Conservation (phyloP, 2,329 filamentous ascomycete genomes). For the Capronia epimyces region DNA sequence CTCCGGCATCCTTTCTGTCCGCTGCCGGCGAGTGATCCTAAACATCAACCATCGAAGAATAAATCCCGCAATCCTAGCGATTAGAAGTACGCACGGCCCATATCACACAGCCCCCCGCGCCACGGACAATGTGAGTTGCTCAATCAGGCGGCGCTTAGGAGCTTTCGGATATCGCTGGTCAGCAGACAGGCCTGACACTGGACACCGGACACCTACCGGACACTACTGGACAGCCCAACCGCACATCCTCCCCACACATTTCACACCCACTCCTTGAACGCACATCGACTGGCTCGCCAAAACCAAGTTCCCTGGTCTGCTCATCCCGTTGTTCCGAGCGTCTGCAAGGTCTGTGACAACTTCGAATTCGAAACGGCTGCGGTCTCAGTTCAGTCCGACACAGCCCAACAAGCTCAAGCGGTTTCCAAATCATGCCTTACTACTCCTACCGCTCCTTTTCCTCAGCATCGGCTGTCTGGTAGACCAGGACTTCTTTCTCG, state of each 20-base stretch:
- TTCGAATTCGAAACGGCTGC: constrained; percentile 16
- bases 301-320: background rate
- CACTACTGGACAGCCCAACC: too few relatives aligned
- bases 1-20: too few relatives aligned
- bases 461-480: background rate
- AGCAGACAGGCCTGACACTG: background rate
- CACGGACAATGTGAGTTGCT: background rate
- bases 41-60: background rate
- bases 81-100: background rate
- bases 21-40: too few relatives aligned
- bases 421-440: constrained; percentile 14
- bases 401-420: constrained; percentile 9
- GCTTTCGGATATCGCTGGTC: background rate
- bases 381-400: constrained; percentile 9
- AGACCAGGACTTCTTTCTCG: too few relatives aligned
- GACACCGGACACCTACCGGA: background rate
- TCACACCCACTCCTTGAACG: background rate
- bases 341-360: constrained; percentile 4
- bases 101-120: too few relatives aligned
- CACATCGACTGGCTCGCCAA: background rate
- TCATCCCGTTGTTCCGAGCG: background rate
- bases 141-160: background rate
- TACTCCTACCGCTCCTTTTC: background rate
- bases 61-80: background rate
- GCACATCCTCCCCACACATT: background rate